Evolutionary conservation across 2,329 filamentous ascomycete species (phyloP).

Genomic region (Endoconidiophora polonica): DNA sequence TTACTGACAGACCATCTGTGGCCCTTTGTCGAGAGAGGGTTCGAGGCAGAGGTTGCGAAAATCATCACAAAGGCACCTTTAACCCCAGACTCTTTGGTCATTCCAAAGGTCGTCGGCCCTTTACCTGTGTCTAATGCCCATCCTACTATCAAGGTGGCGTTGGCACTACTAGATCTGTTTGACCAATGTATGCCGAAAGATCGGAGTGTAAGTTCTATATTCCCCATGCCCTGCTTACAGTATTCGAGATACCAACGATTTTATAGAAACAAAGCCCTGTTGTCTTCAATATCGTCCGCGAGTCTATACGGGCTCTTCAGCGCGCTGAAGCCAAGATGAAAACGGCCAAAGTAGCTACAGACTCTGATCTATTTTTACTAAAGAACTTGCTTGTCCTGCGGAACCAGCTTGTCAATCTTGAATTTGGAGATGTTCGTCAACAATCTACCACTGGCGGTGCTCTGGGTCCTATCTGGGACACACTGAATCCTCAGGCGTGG

Average conservation of each 20-base stretch:
- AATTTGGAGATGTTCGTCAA: conserved; percentile 58
- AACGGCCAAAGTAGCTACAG: conserved; percentile 40
- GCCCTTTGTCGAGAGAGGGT: conserved; percentile 36
- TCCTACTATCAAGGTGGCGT: conserved; percentile 38
- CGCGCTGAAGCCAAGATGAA: conserved; percentile 57
- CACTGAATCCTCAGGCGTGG: conserved; percentile 39
- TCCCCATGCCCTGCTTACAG: conserved; percentile 8
- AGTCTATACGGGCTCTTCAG: conserved; percentile 71
- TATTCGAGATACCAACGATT: conserved; percentile 11
- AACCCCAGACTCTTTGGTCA: conserved; percentile 31
- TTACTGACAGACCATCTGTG: conserved; percentile 41
- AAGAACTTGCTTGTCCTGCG: conserved; percentile 91
- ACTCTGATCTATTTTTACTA: conserved; percentile 82
- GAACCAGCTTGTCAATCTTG: conserved; percentile 87
- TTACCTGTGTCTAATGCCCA: conserved; percentile 40
- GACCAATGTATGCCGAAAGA: conserved; percentile 49
- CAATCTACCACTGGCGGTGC: conserved; percentile 24
- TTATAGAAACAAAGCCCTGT: conserved; percentile 34
- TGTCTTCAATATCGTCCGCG: conserved; percentile 61
- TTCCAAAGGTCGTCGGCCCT: conserved; percentile 31
- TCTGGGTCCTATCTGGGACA: conserved; percentile 48
- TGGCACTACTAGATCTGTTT: conserved; percentile 43
- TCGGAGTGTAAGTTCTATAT: conserved; percentile 33
- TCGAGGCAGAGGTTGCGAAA: conserved; percentile 38
- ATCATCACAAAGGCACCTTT: conserved; percentile 34